A percentile compares a stretch with the other conserved stretches of the same genome.
Conservation (phyloP, 352 stramenopile genomes). For the Globisporangium heterothallicum region DNA sequence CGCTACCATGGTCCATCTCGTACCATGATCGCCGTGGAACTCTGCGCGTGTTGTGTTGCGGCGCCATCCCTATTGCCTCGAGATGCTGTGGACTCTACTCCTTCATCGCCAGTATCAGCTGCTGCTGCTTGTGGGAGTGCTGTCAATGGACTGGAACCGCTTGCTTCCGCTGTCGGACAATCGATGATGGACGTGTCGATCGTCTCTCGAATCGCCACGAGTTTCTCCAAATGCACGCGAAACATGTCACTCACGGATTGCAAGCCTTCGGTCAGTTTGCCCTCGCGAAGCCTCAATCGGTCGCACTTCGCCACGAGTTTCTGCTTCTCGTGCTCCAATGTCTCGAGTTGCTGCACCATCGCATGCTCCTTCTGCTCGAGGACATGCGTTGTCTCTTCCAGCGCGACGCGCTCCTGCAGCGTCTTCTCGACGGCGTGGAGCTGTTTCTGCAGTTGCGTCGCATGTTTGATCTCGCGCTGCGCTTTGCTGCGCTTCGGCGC, state of each 20-base stretch:
- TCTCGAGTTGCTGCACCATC: conserved; percentile 22
- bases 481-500: conserved; percentile 43
- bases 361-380: conserved; percentile 27
- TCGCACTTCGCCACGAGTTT: conserved; percentile 16
- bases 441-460: conserved; percentile 46
- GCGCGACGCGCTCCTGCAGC: conserved; percentile 40
- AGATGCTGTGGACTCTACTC: too few relatives aligned
- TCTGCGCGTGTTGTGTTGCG: not conserved
- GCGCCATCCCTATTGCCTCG: not conserved
- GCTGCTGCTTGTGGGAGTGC: not conserved
- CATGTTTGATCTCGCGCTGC: conserved; percentile 40
- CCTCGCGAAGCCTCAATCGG: conserved; percentile 9
- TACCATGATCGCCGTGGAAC: too few relatives aligned
- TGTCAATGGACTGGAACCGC: too few relatives aligned
- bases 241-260: conserved; percentile 45
- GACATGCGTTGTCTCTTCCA: conserved; percentile 35
- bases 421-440: conserved; percentile 49
- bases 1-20: too few relatives aligned
- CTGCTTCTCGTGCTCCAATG: conserved; percentile 25
- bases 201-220: conserved; percentile 50
- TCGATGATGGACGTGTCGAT: conserved; percentile 21
- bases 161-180: too few relatives aligned
- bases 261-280: conserved; percentile 23
- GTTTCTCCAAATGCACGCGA: conserved; percentile 45
- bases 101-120: not conserved